These are phyloP conservation scores for Serendipita sp. DNA, from an alignment of 768 basidiomycete genomes.

Conservation along the genomic window DNA sequence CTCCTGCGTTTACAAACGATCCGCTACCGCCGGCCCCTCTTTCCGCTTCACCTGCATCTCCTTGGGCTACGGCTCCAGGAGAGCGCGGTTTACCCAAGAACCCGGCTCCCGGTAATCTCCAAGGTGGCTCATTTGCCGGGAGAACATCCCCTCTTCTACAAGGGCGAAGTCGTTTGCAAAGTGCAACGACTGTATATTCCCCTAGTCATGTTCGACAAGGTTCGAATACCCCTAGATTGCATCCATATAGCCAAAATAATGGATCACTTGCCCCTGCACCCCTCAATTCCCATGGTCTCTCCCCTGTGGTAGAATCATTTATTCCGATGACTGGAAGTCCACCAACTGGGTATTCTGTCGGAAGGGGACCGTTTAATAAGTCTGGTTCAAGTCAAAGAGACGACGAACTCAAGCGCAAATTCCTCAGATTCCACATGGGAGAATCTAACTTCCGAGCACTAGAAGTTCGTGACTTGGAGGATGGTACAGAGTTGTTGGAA, in stretches of 20 bases:
- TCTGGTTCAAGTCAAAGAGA: constrained; percentile 28
- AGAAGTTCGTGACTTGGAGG: constrained; percentile 62
- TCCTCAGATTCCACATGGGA: constrained; percentile 76
- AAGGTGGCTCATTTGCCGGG: constrained; percentile 18
- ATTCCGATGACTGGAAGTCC: constrained; percentile 14
- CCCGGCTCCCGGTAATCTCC: constrained; percentile 38
- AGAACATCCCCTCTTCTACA: constrained; percentile 22
- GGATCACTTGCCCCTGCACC: constrained; percentile 18
- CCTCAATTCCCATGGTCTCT: constrained; percentile 16
- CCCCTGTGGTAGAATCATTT: constrained; percentile 60
- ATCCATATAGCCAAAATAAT: constrained; percentile 17
- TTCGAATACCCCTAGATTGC: constrained; percentile 28
- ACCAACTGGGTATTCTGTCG: constrained; percentile 32
- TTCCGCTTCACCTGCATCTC: constrained; percentile 28
- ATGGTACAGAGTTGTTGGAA: constrained; percentile 75
- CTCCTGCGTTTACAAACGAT: constrained; percentile 21
- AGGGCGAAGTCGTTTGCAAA: constrained; percentile 2
- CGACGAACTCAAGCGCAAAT: constrained; percentile 65
- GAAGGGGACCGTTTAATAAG: constrained; percentile 40
- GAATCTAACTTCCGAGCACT: constrained; percentile 47
- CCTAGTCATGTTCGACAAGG: constrained; percentile 32
- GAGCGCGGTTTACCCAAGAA: constrained; percentile 42
- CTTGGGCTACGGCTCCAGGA: constrained; percentile 21
- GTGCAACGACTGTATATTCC: neutral
- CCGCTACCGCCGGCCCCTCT: constrained; percentile 22